Base-by-base conservation (phyloP, 2,329 filamentous ascomycete species). In the Stachybotrys chlorohalonatus region DNA sequence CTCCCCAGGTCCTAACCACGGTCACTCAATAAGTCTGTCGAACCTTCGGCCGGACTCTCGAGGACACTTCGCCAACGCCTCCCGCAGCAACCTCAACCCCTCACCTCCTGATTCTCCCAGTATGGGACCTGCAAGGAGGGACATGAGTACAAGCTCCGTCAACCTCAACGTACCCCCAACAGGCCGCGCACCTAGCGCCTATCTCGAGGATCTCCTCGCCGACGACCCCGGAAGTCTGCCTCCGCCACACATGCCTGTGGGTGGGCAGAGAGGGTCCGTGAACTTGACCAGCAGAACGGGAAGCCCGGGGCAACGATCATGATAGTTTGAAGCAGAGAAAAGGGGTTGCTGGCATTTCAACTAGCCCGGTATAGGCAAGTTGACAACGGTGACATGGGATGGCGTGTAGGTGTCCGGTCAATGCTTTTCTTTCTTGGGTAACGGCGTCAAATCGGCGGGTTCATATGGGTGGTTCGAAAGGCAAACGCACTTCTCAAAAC, bases 131-230 rank as follows among this genome's bases (percentile, higher is more conserved):
- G 76, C 66, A 57, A 76, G 66, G 59, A 78, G 70, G 64, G 75
- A 83, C 57, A 65, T 79, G 52, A 86, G 83, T 68, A 75, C 79
- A 48, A 91, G 85, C 66, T 86, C 84, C 5, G 66, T 92, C 58
- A 87, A 84, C 61, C 76, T 87, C 58, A 77, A 82, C 54, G 63
- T 63, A 15, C 79, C 86, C 3, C 77, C 83, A 13, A 86, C 83
- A 53, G 84, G 84, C 55, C 79, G 92, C 55, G 87, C 91, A 15
- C 93, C 93, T 0, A 95, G 90, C 68, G 89, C 90, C 16, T 96
- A 91, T 67, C 76, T 97, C 46, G 92, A 97, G 56, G 91, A 96
- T 68, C 72, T 97, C 52, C 86, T 96, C 57, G 90, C 91, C 64
- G 89, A 88, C 59, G 86, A 91, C 64, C 75, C 78, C 6, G 73